A percentile compares a stretch with the other conserved stretches of the same genome.
phyloP scores from a whole-genome alignment of 257 asterid species.

The Handroanthus guayacan region DNA sequence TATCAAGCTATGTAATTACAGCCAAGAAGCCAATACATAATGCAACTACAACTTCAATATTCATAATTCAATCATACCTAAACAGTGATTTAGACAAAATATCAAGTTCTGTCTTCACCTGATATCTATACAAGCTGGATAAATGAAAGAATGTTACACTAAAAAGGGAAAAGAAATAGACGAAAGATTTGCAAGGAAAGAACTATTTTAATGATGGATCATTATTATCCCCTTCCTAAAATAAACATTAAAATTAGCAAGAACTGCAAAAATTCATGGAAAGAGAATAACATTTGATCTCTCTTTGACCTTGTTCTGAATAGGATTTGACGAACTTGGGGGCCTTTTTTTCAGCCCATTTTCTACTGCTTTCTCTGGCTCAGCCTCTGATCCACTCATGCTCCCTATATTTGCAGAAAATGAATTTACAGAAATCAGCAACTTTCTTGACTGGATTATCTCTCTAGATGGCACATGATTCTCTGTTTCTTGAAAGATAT shows the following conservation, averaged over 20 bases:
- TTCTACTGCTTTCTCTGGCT: constrained; percentile 34
- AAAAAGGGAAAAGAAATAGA: background rate
- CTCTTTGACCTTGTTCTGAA: constrained; percentile 33
- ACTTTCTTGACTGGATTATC: constrained; percentile 33
- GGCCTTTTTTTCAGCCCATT: constrained; percentile 38
- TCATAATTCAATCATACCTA: background rate
- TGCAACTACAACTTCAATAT: background rate
- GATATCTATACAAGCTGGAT: constrained; percentile 15
- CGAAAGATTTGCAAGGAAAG: background rate
- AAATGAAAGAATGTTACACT: constrained; percentile 3
- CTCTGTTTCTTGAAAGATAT: constrained; percentile 5
- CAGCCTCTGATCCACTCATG: constrained; percentile 25
- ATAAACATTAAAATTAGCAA: constrained; percentile 9
- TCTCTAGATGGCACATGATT: background rate
- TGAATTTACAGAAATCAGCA: constrained; percentile 33
- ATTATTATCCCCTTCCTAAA: background rate
- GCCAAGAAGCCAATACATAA: background rate
- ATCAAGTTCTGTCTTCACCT: constrained; percentile 5
- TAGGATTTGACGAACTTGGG: constrained; percentile 41
- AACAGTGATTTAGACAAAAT: background rate
- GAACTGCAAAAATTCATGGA: constrained; percentile 27
- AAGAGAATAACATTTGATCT: constrained; percentile 24
- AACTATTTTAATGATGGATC: background rate
- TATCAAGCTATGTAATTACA: background rate
- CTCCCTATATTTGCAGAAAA: constrained; percentile 21